Conservation (phyloP, 192 early-diverging fungal genomes). For the Glomus cerebriforme region DNA sequence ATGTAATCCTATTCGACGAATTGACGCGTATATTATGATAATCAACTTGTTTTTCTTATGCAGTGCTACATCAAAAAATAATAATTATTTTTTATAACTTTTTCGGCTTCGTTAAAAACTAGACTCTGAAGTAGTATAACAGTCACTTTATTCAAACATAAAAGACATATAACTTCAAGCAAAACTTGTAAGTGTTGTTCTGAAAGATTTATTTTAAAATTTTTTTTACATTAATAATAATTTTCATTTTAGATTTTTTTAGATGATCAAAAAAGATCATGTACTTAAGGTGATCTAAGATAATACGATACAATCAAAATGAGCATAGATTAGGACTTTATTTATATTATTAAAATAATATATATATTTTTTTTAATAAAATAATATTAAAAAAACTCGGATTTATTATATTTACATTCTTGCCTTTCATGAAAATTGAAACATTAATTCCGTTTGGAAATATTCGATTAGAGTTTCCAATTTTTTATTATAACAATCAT, state of each 20-base stretch:
- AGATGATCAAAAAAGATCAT: background rate
- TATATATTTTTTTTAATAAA: too few relatives aligned
- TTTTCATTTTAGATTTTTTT: background rate
- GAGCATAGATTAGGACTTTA: background rate
- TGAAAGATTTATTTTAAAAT: too few relatives aligned
- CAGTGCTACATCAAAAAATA: background rate
- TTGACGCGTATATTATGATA: background rate
- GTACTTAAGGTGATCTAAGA: background rate
- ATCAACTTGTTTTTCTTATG: background rate
- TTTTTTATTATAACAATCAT: too few relatives aligned
- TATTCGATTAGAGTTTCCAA: too few relatives aligned
- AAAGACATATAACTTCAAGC: too few relatives aligned
- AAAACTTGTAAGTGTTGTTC: too few relatives aligned
- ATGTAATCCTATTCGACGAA: background rate
- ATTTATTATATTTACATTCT: background rate
- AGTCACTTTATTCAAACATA: too few relatives aligned
- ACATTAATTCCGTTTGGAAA: background rate
- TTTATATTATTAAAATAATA: background rate
- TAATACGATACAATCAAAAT: background rate
- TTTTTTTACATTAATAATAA: background rate
- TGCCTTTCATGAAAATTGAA: background rate
- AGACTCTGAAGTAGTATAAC: too few relatives aligned
- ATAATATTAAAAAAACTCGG: too few relatives aligned
- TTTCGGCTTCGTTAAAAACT: too few relatives aligned
- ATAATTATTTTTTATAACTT: background rate